Percentiles rank a stretch among this genome's conserved stretches.
Conservation (phyloP, 2,329 filamentous ascomycete species). For the Botryotinia narcissicola region DNA sequence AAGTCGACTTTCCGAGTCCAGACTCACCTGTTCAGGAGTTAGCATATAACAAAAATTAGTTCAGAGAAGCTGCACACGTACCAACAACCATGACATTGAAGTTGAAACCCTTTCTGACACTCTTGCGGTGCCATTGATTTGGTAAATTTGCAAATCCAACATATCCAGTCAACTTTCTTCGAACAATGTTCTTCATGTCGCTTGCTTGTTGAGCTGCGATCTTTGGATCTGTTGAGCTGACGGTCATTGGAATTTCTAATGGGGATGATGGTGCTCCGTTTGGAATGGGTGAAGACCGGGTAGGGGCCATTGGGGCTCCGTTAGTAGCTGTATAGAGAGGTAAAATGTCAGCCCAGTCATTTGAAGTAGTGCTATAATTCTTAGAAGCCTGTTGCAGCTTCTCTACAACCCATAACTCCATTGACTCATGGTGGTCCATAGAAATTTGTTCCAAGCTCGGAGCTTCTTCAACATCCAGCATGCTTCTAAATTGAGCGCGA, state of each 20-base stretch:
- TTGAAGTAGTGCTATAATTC: constrained; percentile 32
- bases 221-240: constrained; percentile 40
- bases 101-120: constrained; percentile 99
- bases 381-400: constrained; percentile 30
- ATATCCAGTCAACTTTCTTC: constrained; percentile 96
- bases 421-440: constrained; percentile 30
- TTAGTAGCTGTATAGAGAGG: constrained; percentile 40
- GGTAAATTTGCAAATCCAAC: constrained; percentile 98
- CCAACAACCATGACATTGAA: constrained; percentile 99
- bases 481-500: constrained; percentile 48
- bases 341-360: constrained; percentile 39
- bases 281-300: constrained; percentile 34
- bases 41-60: constrained; percentile 19
- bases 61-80: constrained; percentile 51
- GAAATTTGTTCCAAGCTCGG: constrained; percentile 39
- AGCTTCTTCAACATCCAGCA: constrained; percentile 52
- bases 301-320: constrained; percentile 35
- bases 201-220: constrained; percentile 40
- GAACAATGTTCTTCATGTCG: constrained; percentile 75
- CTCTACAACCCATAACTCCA: constrained; percentile 34
- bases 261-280: constrained; percentile 35
- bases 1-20: constrained; percentile 95
- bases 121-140: constrained; percentile 99
- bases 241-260: constrained; percentile 38
- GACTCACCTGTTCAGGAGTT: constrained; percentile 74